A percentile compares a stretch with the other conserved stretches of the same genome.
phyloP scores from a whole-genome alignment of 495 filamentous ascomycete species.

The Neurospora intermedia region DNA sequence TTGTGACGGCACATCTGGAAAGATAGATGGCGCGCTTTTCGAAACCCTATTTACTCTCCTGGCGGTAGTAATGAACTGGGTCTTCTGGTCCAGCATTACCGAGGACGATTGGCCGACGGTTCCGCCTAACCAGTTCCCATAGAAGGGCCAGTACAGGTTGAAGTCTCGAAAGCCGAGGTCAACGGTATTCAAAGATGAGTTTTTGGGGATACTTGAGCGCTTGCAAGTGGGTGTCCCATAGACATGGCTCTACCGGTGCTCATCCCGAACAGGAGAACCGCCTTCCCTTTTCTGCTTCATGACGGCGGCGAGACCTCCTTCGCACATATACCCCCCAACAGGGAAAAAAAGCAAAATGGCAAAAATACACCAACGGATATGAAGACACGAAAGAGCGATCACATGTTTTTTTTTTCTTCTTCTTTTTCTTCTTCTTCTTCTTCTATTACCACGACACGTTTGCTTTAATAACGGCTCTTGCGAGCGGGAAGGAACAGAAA shows the following conservation, averaged over 20 bases:
- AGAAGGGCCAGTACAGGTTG: slow-evolving; percentile 1
- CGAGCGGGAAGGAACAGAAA: neutral
- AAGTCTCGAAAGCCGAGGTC: neutral
- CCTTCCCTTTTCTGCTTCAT: neutral
- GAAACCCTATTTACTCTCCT: slow-evolving; percentile 85
- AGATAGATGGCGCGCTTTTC: slow-evolving; percentile 89
- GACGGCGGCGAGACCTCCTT: neutral
- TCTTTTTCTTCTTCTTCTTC: too few species aligned
- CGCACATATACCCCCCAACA: neutral
- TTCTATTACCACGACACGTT: neutral
- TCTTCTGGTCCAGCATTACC: slow-evolving; percentile 98
- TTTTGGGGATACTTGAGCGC: neutral
- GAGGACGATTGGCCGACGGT: slow-evolving; percentile 93
- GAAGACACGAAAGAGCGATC: neutral
- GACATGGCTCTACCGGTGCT: neutral
- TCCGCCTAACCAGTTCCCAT: slow-evolving; percentile 17
- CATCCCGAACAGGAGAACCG: neutral
- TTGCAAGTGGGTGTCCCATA: neutral
- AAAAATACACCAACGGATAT: neutral
- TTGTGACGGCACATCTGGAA: slow-evolving; percentile 67
- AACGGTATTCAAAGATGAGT: neutral
- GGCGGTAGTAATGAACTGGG: slow-evolving; percentile 72
- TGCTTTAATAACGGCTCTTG: neutral
- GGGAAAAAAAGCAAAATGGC: neutral
- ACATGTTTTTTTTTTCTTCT: neutral